Evolutionary conservation across 495 filamentous ascomycete species (phyloP).

Genomic region (Talaromyces proteolyticus): DNA sequence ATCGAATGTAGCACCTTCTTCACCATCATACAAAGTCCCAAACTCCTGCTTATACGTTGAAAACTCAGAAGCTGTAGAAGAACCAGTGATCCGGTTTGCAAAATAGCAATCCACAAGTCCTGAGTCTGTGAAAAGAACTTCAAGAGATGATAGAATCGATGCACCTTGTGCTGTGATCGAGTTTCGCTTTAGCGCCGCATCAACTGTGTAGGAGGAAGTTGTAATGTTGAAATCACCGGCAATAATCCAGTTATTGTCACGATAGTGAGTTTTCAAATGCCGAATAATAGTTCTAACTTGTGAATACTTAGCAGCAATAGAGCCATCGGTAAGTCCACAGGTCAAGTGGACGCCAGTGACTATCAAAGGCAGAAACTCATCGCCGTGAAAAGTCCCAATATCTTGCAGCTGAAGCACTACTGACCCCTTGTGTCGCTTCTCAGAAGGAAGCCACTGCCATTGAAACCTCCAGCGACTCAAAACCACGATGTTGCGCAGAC

Average conservation of each 20-base stretch:
- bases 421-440: slow-evolving; percentile 43
- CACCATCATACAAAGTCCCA: slow-evolving; percentile 32
- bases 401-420: slow-evolving; percentile 34
- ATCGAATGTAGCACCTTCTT: slow-evolving; percentile 53
- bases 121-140: slow-evolving; percentile 22
- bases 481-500: slow-evolving; percentile 47
- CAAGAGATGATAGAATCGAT: slow-evolving; percentile 20
- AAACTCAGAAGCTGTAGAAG: slow-evolving; percentile 10
- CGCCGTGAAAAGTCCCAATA: slow-evolving; percentile 16
- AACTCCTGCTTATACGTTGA: slow-evolving; percentile 9
- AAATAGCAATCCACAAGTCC: slow-evolving; percentile 38
- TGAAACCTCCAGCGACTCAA: slow-evolving; percentile 41
- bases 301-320: slow-evolving; percentile 40
- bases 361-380: slow-evolving; percentile 21
- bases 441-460: slow-evolving; percentile 41
- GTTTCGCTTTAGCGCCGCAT: slow-evolving; percentile 37
- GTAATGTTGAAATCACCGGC: slow-evolving; percentile 55
- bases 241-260: slow-evolving; percentile 38
- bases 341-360: slow-evolving; percentile 49
- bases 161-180: slow-evolving; percentile 32
- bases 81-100: slow-evolving; percentile 9
- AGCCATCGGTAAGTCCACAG: slow-evolving; percentile 44
- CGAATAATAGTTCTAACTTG: slow-evolving; percentile 38
- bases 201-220: slow-evolving; percentile 43
- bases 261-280: slow-evolving; percentile 29